A percentile compares a stretch with the other conserved stretches of the same genome.
phyloP scores from a whole-genome alignment of 108 stramenopile species.

The Licmophora abbreviata region DNA sequence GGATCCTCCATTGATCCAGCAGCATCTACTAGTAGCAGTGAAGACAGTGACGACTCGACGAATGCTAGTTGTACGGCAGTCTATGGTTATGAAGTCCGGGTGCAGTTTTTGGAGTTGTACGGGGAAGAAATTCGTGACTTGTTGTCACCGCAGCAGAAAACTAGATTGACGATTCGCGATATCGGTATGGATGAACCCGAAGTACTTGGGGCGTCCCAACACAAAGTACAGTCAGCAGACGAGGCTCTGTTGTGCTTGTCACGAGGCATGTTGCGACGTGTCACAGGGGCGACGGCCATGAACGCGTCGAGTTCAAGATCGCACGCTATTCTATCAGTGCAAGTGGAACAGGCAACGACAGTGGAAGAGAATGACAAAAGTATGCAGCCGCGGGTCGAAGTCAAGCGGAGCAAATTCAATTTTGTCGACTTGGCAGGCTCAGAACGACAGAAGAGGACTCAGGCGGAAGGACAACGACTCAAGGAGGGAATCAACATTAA shows the following conservation, averaged over 20 bases:
- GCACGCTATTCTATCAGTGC: conserved; percentile 85
- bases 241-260: conserved; percentile 81
- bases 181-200: conserved; percentile 57
- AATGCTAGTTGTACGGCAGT: conserved; percentile 8
- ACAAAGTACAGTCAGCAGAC: conserved; percentile 58
- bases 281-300: conserved; percentile 90
- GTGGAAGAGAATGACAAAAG: conserved; percentile 23
- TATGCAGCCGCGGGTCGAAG: no score
- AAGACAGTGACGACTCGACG: conserved; percentile 3
- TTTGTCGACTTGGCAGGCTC: conserved; percentile 92
- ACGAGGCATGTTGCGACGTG: conserved; percentile 74
- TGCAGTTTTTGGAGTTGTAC: conserved; percentile 82
- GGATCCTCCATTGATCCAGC: conserved; percentile 2
- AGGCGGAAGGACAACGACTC: conserved; percentile 73
- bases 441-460: conserved; percentile 78
- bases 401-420: conserved; percentile 44
- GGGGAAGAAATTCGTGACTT: conserved; percentile 92
- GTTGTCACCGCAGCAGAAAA: conserved; percentile 27
- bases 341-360: conserved; percentile 61
- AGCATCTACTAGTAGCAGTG: conserved; percentile 2
- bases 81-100: conserved; percentile 51
- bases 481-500: conserved; percentile 97
- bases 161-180: conserved; percentile 67
- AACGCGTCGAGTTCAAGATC: conserved; percentile 71
- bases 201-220: conserved; percentile 80